These are phyloP conservation scores for Cylindrotheca fusiformis DNA, from an alignment of 108 stramenopile species.

Conservation along the genomic window DNA sequence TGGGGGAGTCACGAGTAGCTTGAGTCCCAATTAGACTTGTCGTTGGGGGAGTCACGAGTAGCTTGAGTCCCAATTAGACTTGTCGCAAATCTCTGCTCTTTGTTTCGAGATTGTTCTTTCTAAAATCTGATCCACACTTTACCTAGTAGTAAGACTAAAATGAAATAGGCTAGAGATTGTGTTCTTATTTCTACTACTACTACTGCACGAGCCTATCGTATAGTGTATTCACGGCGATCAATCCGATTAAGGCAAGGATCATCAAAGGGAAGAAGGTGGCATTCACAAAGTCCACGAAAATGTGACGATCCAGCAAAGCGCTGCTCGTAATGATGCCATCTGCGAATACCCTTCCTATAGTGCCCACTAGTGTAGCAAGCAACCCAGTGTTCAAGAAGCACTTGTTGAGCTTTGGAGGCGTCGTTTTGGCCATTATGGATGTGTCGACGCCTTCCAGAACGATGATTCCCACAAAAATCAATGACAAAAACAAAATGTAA, in stretches of 20 bases:
- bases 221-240: conserved; percentile 32
- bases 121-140: too few relatives aligned
- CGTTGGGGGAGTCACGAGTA: too few relatives aligned
- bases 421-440: conserved; percentile 61
- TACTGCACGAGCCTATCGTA: too few relatives aligned
- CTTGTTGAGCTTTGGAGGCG: conserved; percentile 50
- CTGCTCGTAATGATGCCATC: conserved; percentile 58
- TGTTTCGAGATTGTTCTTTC: too few relatives aligned
- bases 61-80: too few relatives aligned
- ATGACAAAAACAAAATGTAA: conserved; percentile 49
- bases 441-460: conserved; percentile 73
- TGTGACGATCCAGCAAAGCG: conserved; percentile 42
- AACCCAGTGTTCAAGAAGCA: conserved; percentile 60
- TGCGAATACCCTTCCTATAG: conserved; percentile 60
- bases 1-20: too few relatives aligned
- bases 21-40: too few relatives aligned
- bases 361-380: conserved; percentile 61
- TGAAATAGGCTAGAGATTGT: too few relatives aligned
- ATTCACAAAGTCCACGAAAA: conserved; percentile 66
- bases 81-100: too few relatives aligned
- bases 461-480: conserved; percentile 54
- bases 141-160: too few relatives aligned
- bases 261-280: conserved; percentile 55
- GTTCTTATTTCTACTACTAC: too few relatives aligned
- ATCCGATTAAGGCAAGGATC: conserved; percentile 35